Conservation (phyloP, 805 yeast species). For the Monosporozyma solicola region DNA sequence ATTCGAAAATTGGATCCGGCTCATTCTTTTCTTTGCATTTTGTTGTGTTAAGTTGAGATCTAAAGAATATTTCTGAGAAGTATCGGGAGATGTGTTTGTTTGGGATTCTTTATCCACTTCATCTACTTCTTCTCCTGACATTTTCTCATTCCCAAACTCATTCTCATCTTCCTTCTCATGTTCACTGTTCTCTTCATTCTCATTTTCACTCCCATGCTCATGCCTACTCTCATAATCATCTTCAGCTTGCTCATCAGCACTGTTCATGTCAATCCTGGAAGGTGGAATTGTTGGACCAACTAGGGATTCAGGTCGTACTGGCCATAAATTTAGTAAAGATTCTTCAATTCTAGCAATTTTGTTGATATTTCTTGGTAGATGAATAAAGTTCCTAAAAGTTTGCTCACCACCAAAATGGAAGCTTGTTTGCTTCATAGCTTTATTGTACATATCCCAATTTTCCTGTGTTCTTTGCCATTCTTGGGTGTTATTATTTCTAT, state of each 20-base stretch:
- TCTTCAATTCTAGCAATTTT: conserved; percentile 29
- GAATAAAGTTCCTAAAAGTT: conserved; percentile 14
- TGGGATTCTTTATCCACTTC: background rate
- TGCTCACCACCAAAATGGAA: conserved; percentile 8
- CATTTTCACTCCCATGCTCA: conserved; percentile 1
- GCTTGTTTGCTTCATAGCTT: conserved; percentile 16
- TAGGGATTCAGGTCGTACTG: conserved; percentile 15
- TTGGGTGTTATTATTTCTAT: conserved; percentile 17
- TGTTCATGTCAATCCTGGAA: background rate
- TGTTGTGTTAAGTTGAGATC: conserved; percentile 18
- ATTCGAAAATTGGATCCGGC: background rate
- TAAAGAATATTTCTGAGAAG: conserved; percentile 6
- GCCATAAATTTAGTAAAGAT: conserved; percentile 25
- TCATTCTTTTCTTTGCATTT: conserved; percentile 13
- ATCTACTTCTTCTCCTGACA: background rate
- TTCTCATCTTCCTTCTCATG: background rate
- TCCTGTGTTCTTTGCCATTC: conserved; percentile 39
- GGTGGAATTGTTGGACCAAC: background rate
- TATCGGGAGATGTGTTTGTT: background rate
- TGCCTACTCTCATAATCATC: conserved; percentile 8
- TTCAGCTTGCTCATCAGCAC: background rate
- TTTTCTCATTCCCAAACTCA: background rate
- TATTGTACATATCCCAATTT: conserved; percentile 28
- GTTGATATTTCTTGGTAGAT: conserved; percentile 14
- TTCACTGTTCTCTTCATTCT: background rate